Conservation (phyloP, 78 protist genomes). For the Paratrimastix pyriformis region DNA sequence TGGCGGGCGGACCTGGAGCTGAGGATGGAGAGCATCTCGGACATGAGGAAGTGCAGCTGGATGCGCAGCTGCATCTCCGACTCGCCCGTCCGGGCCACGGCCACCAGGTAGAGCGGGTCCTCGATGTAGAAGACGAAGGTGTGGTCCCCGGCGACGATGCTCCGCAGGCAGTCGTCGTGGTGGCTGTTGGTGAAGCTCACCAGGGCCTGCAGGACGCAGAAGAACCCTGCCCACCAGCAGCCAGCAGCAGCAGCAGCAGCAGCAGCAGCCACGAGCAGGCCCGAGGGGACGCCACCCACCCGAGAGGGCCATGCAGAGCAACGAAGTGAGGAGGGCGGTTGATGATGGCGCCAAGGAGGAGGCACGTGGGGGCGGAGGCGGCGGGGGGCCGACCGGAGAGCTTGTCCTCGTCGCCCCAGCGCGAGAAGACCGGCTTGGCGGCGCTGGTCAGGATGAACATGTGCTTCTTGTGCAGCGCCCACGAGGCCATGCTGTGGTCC, state of each 20-base stretch:
- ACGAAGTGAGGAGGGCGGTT: background rate
- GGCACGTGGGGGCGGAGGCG: background rate
- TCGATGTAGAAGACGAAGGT: background rate
- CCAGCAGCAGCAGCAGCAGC: too few species aligned
- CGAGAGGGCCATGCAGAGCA: background rate
- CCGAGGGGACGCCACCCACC: too few species aligned
- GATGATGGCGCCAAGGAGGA: background rate
- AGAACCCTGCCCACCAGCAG: constrained; percentile 3
- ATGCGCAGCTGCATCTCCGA: background rate
- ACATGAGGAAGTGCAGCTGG: background rate
- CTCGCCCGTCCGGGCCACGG: background rate
- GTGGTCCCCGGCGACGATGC: background rate
- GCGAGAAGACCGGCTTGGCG: constrained; percentile 5
- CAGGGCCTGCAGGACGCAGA: background rate
- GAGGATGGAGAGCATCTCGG: background rate
- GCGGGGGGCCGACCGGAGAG: background rate
- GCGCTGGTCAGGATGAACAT: constrained; percentile 5
- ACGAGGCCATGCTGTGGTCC: background rate
- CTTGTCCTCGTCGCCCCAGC: background rate
- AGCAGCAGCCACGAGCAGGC: too few species aligned
- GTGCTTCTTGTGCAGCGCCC: background rate
- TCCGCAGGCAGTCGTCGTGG: background rate
- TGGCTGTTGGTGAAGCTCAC: background rate
- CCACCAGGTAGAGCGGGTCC: constrained; percentile 4
- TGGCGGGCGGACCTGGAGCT: background rate